Conservation (phyloP, 305 asterid genomes). For the Nicotiana rustica region DNA sequence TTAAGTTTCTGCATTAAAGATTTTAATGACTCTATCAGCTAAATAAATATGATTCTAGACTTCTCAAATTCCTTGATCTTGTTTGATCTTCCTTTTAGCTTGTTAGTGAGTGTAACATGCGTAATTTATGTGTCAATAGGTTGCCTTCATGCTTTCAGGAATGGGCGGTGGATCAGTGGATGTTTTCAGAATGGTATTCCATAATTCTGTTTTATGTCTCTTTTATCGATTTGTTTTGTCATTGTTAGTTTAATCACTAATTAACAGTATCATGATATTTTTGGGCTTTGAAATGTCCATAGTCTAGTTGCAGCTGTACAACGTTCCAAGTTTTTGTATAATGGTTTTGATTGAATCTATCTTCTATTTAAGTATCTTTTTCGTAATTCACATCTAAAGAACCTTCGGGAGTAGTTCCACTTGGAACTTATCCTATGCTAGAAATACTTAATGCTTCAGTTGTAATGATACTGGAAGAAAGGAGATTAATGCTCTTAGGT, state of each 20-base stretch:
- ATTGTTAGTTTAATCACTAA: background rate
- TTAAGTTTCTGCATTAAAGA: background rate
- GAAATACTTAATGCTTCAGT: background rate
- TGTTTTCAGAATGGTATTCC: conserved; percentile 83
- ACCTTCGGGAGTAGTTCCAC: background rate
- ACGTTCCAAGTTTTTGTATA: background rate
- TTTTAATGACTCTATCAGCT: background rate
- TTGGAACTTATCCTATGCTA: background rate
- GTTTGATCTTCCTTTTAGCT: background rate
- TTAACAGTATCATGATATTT: background rate
- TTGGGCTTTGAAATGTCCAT: background rate
- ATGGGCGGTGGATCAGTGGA: conserved; percentile 85
- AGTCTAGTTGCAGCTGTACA: background rate
- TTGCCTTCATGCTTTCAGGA: conserved; percentile 94
- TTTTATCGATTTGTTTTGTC: background rate
- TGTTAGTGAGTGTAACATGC: conserved; percentile 5
- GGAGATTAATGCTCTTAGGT: background rate
- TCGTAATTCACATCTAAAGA: background rate
- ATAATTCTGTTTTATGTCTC: conserved; percentile 32
- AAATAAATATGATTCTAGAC: background rate
- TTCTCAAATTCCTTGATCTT: conserved; percentile 18
- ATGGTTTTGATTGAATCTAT: background rate
- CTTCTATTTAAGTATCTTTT: background rate
- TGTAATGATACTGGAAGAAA: background rate
- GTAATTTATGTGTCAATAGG: conserved; percentile 55